Percentiles rank a stretch among this genome's conserved stretches.
phyloP scores from a whole-genome alignment of 345 rosid species.

The Pugionium cornutum region DNA sequence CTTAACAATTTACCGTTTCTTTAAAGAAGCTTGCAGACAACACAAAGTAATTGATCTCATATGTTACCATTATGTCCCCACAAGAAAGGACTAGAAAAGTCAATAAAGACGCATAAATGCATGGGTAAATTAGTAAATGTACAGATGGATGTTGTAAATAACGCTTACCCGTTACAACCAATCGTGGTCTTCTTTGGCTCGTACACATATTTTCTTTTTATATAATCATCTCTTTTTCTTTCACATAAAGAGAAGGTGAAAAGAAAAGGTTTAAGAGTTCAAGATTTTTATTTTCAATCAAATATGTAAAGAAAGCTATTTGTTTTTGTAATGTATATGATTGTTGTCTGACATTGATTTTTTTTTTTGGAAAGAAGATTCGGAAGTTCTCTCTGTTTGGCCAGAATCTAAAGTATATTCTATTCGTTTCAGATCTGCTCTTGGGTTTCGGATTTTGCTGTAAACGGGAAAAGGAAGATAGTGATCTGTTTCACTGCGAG shows the following conservation, averaged over 20 bases:
- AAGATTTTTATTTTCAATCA: conserved; percentile 13
- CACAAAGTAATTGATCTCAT: conserved; percentile 9
- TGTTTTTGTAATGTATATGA: conserved; percentile 15
- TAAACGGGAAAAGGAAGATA: conserved; percentile 23
- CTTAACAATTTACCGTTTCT: conserved; percentile 11
- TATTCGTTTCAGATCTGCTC: conserved; percentile 36
- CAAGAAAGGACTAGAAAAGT: not conserved
- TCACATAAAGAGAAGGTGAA: conserved; percentile 17
- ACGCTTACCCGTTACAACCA: conserved; percentile 33
- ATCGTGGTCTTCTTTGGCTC: conserved; percentile 25
- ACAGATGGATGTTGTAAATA: not conserved
- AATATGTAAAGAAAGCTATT: conserved; percentile 15
- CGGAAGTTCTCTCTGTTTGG: conserved; percentile 24
- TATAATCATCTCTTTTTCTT: conserved; percentile 20
- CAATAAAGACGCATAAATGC: conserved; percentile 20
- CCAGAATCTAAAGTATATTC: conserved; percentile 31
- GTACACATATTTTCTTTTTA: conserved; percentile 6
- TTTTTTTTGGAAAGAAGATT: not conserved
- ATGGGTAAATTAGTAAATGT: conserved; percentile 2
- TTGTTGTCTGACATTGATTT: conserved; percentile 25
- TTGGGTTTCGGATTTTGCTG: conserved; percentile 33
- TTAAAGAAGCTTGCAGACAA: conserved; percentile 14
- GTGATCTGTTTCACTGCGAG: conserved; percentile 4
- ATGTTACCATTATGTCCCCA: too few relatives aligned
- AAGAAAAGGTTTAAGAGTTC: conserved; percentile 19